A percentile compares a stretch with the other conserved stretches of the same genome.
These are phyloP conservation scores for Saccharomycopsis microspora DNA, from an alignment of 805 yeast genomes.

Conservation along the genomic window DNA sequence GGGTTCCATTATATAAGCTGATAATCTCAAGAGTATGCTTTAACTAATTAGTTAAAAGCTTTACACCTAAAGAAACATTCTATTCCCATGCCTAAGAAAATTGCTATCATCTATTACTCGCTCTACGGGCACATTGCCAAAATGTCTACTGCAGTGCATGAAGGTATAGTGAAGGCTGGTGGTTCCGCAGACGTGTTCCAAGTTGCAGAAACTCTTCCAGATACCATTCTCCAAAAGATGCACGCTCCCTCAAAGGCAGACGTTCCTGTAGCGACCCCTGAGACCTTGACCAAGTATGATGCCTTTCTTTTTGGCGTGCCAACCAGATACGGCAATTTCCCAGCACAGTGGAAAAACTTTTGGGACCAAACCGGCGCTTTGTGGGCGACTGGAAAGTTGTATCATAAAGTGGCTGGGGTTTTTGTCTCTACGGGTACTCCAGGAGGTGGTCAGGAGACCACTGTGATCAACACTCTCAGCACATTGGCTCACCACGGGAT, in stretches of 20 bases:
- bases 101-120: constrained; percentile 73
- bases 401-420: constrained; percentile 65
- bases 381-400: constrained; percentile 61
- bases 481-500: constrained; percentile 68
- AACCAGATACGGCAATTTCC: constrained; percentile 65
- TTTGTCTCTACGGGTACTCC: constrained; percentile 62
- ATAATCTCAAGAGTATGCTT: no score
- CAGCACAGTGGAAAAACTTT: constrained; percentile 67
- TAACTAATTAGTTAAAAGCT: no score
- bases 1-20: no score
- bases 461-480: constrained; percentile 45
- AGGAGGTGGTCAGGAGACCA: constrained; percentile 74
- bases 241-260: constrained; percentile 50
- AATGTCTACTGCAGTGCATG: constrained; percentile 57
- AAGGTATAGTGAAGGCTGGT: constrained; percentile 63
- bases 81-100: constrained; percentile 23
- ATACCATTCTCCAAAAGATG: constrained; percentile 47
- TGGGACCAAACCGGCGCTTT: constrained; percentile 70
- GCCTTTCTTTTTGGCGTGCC: constrained; percentile 73
- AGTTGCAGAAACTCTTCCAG: constrained; percentile 66
- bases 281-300: constrained; percentile 50
- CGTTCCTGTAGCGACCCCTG: constrained; percentile 45
- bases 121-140: constrained; percentile 67
- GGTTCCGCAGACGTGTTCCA: constrained; percentile 63
- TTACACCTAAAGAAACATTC: no score